phyloP scores from a whole-genome alignment of 768 basidiomycete genomes.

The Boletales sp. region DNA sequence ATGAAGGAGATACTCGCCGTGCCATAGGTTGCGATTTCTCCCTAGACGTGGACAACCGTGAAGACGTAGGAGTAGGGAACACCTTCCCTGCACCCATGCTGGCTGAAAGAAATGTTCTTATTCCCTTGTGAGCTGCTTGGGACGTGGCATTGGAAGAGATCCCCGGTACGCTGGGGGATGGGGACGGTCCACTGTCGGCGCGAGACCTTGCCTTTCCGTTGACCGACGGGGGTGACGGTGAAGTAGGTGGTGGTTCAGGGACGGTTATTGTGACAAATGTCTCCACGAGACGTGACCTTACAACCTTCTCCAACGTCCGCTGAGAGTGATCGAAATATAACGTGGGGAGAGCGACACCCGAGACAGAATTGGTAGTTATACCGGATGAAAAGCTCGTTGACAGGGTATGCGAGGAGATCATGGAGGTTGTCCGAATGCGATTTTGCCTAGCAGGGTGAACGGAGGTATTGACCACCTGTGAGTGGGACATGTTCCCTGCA shows the following conservation, averaged over 20 bases:
- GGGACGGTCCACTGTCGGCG: constrained; percentile 24
- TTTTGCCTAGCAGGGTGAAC: constrained; percentile 33
- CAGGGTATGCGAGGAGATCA: constrained; percentile 39
- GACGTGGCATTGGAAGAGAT: background rate
- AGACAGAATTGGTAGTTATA: constrained; percentile 1
- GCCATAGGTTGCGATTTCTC: constrained; percentile 13
- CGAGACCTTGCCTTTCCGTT: constrained; percentile 20
- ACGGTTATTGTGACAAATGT: constrained; percentile 65
- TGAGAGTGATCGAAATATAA: constrained; percentile 64
- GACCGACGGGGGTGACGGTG: constrained; percentile 27
- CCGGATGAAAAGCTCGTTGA: constrained; percentile 10
- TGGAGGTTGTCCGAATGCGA: constrained; percentile 51
- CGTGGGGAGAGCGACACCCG: constrained; percentile 22
- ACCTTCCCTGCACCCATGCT: constrained; percentile 18
- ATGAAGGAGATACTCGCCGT: constrained; percentile 19
- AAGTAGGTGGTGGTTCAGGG: constrained; percentile 22
- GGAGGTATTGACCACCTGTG: constrained; percentile 15
- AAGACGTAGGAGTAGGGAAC: constrained; percentile 3
- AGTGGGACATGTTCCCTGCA: constrained; percentile 14
- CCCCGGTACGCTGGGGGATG: background rate
- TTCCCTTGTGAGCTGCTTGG: constrained; percentile 12
- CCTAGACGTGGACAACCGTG: constrained; percentile 11
- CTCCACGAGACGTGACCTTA: constrained; percentile 71
- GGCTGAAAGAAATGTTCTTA: constrained; percentile 11
- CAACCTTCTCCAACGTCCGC: constrained; percentile 61